Evolutionary conservation across 441 rosid genomes (phyloP).

Genomic region (Erodium trifolium): DNA sequence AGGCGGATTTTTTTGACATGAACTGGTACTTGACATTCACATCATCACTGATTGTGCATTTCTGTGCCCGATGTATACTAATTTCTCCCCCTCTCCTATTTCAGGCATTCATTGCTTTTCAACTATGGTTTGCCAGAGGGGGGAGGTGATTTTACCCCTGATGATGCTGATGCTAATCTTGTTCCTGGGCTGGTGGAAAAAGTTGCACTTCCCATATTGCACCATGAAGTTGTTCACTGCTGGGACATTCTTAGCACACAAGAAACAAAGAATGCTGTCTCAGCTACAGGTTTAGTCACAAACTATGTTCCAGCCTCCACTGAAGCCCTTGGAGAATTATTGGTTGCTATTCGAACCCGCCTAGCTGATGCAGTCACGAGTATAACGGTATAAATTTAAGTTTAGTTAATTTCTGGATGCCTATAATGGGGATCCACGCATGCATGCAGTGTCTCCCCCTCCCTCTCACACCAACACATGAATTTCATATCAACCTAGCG

Average conservation of each 20-base stretch:
- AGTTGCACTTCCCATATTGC: slow-evolving; percentile 75
- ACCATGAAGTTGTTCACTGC: slow-evolving; percentile 71
- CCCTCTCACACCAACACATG: not conserved
- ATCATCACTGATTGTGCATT: not conserved
- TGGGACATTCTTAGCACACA: slow-evolving; percentile 83
- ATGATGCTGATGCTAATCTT: slow-evolving; percentile 76
- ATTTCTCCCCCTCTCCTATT: slow-evolving; percentile 19
- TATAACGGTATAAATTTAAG: slow-evolving; percentile 35
- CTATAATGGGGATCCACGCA: not conserved
- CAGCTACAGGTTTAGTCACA: slow-evolving; percentile 68
- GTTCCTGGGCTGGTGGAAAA: slow-evolving; percentile 80
- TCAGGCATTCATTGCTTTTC: slow-evolving; percentile 77
- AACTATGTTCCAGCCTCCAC: slow-evolving; percentile 61
- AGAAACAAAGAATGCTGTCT: slow-evolving; percentile 74
- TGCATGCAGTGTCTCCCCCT: not conserved
- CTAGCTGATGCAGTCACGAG: slow-evolving; percentile 60
- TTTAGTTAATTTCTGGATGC: not conserved
- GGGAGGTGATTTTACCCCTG: slow-evolving; percentile 44
- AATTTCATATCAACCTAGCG: not conserved
- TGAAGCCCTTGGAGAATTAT: slow-evolving; percentile 55
- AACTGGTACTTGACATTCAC: slow-evolving; percentile 46
- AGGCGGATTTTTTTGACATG: slow-evolving; percentile 67
- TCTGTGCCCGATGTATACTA: slow-evolving; percentile 14
- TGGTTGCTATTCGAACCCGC: slow-evolving; percentile 56
- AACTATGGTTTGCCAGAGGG: slow-evolving; percentile 73